Evolutionary conservation across 495 filamentous ascomycete genomes (phyloP), one percentile per base, ranked within the genome.

Genomic region (Aspergillus taichungensis): DNA sequence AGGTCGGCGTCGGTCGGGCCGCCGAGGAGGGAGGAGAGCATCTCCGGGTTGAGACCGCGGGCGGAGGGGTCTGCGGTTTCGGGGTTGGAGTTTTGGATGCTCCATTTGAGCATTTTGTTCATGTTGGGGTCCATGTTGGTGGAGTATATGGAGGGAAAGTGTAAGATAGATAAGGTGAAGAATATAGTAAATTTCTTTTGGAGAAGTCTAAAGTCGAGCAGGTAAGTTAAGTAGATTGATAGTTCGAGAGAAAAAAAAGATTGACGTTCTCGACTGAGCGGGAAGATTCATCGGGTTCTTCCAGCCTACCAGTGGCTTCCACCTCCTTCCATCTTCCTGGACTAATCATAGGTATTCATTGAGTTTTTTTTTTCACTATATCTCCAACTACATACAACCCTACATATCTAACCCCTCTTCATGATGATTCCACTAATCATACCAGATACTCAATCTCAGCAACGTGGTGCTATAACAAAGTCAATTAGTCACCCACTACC

Each of bases 91-190:
- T 95, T 87, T 60, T 94, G 77, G 64, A 97, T 83, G 63, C 84
- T 75, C 92, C 92, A 98, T 79, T 87, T 87, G 44, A 98, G 83
- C 68, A 98, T 85, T 52, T 82, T 74, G 63, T 83, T 85, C 66
- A 86, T 69, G 44, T 70, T 67, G 24, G 77, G 69, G 49, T 83
- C 71, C 69, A 72, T 42, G 33, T 34, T 49, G 43, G 40, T 45
- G 30, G 37, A 38, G 18, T 47, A n/a, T n/a, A n/a, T n/a, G 24
- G 30, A 39, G 12, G 35, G 37, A 30, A 9, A 38, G 29, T 37
- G 12, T 5, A n/a, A 11, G 11, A 6, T 13, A 11, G 14, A n/a
- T 52, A 46, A n/a, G n/a, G n/a, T 54, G 46, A 55, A 49, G 43
- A 14, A 11, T 53, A 18, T 30, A 28, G 9, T 43, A 13, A 12